Conservation (phyloP, 257 asterid species). For the Primulina huaijiensis region DNA sequence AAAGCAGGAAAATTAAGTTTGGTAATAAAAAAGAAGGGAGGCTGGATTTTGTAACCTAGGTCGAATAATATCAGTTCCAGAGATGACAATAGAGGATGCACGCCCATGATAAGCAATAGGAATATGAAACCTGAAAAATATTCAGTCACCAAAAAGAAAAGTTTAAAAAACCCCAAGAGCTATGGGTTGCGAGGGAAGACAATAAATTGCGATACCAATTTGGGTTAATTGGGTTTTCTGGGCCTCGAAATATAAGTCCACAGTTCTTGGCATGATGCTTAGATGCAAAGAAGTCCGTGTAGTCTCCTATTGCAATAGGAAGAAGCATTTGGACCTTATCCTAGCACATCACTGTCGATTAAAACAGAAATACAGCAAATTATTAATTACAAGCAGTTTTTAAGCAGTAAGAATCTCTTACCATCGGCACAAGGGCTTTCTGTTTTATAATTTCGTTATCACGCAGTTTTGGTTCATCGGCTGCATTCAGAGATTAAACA, state of each 20-base stretch:
- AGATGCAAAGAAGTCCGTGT: conserved; percentile 92
- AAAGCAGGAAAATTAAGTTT: conserved; percentile 2
- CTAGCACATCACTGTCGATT: conserved; percentile 34
- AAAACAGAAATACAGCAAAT: conserved; percentile 6
- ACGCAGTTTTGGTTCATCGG: conserved; percentile 64
- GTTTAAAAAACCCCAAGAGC: conserved; percentile 1
- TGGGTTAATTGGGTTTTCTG: conserved; percentile 62
- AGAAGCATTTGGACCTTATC: conserved; percentile 79
- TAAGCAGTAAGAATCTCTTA: conserved; percentile 28
- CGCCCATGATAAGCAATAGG: conserved; percentile 99
- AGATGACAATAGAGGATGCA: conserved; percentile 87
- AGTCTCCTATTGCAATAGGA: conserved; percentile 86
- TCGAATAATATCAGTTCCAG: conserved; percentile 83
- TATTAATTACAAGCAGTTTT: conserved; percentile 10
- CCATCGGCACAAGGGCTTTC: conserved; percentile 76
- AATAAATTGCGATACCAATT: conserved; percentile 54
- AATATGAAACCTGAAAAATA: conserved; percentile 72
- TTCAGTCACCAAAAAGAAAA: background rate
- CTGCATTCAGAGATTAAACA: conserved; percentile 43
- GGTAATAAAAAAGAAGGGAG: conserved; percentile 17
- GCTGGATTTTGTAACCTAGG: conserved; percentile 64
- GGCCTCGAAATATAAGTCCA: conserved; percentile 85
- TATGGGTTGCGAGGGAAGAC: conserved; percentile 5
- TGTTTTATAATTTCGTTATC: conserved; percentile 63
- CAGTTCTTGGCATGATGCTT: conserved; percentile 88